phyloP scores from a whole-genome alignment of 768 basidiomycete species.

The Tremella yokohamensis region DNA sequence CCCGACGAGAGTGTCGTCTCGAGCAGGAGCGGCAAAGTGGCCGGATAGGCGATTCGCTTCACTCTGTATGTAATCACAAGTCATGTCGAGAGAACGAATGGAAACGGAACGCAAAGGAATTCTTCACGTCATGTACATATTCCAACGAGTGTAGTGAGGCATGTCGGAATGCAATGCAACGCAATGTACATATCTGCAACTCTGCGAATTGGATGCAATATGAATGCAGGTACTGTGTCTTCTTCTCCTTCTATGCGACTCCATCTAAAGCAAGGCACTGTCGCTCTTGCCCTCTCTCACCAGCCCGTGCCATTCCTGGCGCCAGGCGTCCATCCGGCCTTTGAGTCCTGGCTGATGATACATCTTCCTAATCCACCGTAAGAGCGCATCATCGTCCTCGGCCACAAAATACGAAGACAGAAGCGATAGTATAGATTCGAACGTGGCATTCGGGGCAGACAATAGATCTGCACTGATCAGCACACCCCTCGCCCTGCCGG shows the following conservation, averaged over 20 bases:
- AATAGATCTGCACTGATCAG: slow-evolving; percentile 65
- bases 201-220: no score
- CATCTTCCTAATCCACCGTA: slow-evolving; percentile 72
- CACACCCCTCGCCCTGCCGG: not conserved
- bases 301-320: slow-evolving; percentile 69
- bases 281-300: slow-evolving; percentile 49
- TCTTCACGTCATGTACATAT: no score
- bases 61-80: no score
- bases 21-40: no score
- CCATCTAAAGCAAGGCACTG: slow-evolving; percentile 43
- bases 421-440: slow-evolving; percentile 86
- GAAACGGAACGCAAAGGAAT: no score
- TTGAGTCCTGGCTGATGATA: slow-evolving; percentile 65
- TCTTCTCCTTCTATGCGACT: not conserved
- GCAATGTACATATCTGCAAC: no score
- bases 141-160: no score
- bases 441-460: slow-evolving; percentile 68
- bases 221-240: no score
- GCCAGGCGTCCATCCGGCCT: slow-evolving; percentile 68
- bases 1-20: no score
- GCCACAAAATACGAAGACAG: slow-evolving; percentile 93
- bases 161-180: no score
- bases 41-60: no score
- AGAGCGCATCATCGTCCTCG: slow-evolving; percentile 76
- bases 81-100: no score